Evolutionary conservation across 139 green algal species (phyloP).

Genomic region (Chlamydomonas sp.): DNA sequence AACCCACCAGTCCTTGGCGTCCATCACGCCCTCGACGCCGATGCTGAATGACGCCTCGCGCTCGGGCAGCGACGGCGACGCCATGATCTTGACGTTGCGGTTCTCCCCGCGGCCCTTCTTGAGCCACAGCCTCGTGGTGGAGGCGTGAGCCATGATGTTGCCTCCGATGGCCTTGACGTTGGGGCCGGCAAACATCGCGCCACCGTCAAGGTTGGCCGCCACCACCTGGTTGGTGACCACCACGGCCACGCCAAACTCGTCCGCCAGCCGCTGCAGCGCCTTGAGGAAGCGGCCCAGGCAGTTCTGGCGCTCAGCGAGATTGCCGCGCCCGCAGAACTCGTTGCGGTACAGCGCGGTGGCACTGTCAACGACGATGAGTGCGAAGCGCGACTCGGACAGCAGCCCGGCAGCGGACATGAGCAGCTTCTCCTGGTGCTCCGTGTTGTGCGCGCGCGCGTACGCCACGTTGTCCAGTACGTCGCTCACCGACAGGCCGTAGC

Average conservation of each 20-base stretch:
- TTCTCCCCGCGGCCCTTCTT: conserved; percentile 88
- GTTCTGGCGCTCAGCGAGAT: conserved; percentile 79
- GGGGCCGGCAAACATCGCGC: conserved; percentile 75
- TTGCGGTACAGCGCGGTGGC: conserved; percentile 86
- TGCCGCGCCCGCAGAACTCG: conserved; percentile 83
- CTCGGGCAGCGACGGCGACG: conserved; percentile 86
- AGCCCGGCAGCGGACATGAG: conserved; percentile 80
- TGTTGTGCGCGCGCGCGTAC: conserved; percentile 96
- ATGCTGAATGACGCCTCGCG: conserved; percentile 90
- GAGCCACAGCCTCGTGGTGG: conserved; percentile 89
- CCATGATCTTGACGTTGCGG: conserved; percentile 75
- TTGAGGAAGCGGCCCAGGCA: conserved; percentile 69
- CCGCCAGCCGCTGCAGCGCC: conserved; percentile 76
- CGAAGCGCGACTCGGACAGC: conserved; percentile 90
- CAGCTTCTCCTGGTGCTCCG: conserved; percentile 90
- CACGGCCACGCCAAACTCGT: conserved; percentile 94
- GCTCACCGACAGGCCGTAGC: conserved; percentile 71
- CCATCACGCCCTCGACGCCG: conserved; percentile 64
- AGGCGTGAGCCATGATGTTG: conserved; percentile 99
- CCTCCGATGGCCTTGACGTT: conserved; percentile 95
- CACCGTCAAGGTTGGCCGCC: conserved; percentile 85
- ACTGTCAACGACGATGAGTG: conserved; percentile 91
- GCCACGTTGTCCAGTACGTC: conserved; percentile 98
- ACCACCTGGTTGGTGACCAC: conserved; percentile 97
- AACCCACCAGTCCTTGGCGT: conserved; percentile 74